Base-by-base conservation (phyloP, 805 yeast species). In the Starmera quercuum region DNA sequence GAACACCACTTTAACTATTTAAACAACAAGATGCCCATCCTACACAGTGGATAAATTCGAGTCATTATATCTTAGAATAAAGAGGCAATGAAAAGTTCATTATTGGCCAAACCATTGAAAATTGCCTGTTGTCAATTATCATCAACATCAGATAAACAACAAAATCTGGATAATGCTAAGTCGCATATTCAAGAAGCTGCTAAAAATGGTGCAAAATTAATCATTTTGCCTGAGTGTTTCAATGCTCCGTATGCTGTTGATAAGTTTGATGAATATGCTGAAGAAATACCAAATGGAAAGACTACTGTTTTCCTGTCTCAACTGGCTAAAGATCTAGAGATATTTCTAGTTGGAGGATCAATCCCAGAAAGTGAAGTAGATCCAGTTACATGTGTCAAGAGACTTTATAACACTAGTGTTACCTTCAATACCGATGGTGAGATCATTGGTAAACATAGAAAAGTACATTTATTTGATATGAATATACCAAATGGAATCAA, bases 161-260 rank as follows among this genome's bases (percentile, higher is more conserved):
- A 12, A 8, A 30, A 30, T 14, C 14, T 30, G 11, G 10, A n/a
- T 6, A 30, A 30, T 14, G 26, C 32, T 7, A 21, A n/a, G 11
- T 9, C 17, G 3, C 14, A 30, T 7, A 21, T 30, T 12, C 10
- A 8, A 6, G 32, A 30, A 30, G 32, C 32, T n/a, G 32, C 26
- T 20, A 6, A 9, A 14, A 30, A 30, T 21, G 32, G 26, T 20
- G 32, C 32, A n/a, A 30, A 30, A 27, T 27, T 90, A 29, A 73
- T 92, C 9, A 85, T 92, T 44, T 63, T 92, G 23, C 98, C 98
- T 5, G 97, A 90, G 61, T 87, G 96, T 62, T 88, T 87, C 71
- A 90, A 90, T 54, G 83, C 95, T 3, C 97, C 97, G 5, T 90
- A 90, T 53, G 78, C 94, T 1, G 95, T 85, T 14, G 74, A 75